phyloP scores from a whole-genome alignment of 2,329 filamentous ascomycete species.

The Gnomoniopsis sp. region DNA sequence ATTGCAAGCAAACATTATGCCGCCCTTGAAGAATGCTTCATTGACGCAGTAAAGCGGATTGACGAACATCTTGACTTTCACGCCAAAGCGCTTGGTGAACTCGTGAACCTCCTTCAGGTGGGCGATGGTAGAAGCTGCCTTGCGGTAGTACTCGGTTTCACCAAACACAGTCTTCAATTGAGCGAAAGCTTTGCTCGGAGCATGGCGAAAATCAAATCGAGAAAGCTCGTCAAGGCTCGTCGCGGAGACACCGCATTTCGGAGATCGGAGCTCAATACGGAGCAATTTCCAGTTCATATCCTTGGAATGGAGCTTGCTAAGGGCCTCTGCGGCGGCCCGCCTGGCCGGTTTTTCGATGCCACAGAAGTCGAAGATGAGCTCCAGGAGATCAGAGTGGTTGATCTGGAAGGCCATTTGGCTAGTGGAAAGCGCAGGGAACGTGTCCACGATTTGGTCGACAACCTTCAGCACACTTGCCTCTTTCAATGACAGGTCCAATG shows the following conservation, averaged over 20 bases:
- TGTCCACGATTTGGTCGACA: slow-evolving; percentile 80
- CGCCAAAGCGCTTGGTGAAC: slow-evolving; percentile 71
- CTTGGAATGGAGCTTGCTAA: slow-evolving; percentile 84
- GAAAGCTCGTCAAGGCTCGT: slow-evolving; percentile 89
- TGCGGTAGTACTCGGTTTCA: slow-evolving; percentile 65
- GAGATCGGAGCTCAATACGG: slow-evolving; percentile 75
- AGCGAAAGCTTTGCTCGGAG: slow-evolving; percentile 53
- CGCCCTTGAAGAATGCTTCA: slow-evolving; percentile 83
- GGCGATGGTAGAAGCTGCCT: slow-evolving; percentile 70
- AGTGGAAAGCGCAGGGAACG: slow-evolving; percentile 71
- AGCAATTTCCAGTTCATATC: slow-evolving; percentile 81
- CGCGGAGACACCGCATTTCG: slow-evolving; percentile 75
- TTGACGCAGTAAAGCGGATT: slow-evolving; percentile 85
- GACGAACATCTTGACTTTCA: slow-evolving; percentile 77
- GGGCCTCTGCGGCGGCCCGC: slow-evolving; percentile 71
- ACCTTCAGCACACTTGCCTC: slow-evolving; percentile 95
- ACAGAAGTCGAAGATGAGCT: slow-evolving; percentile 87
- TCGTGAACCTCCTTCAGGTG: slow-evolving; percentile 76
- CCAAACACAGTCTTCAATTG: slow-evolving; percentile 59
- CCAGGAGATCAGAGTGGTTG: slow-evolving; percentile 82
- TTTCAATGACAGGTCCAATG: slow-evolving; percentile 78
- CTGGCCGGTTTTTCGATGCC: slow-evolving; percentile 69
- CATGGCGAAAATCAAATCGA: slow-evolving; percentile 81
- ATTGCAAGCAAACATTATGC: slow-evolving; percentile 85
- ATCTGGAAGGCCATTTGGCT: slow-evolving; percentile 83